Conservation (phyloP, 2,329 filamentous ascomycete genomes). For the Aureobasidium leucospermi region DNA sequence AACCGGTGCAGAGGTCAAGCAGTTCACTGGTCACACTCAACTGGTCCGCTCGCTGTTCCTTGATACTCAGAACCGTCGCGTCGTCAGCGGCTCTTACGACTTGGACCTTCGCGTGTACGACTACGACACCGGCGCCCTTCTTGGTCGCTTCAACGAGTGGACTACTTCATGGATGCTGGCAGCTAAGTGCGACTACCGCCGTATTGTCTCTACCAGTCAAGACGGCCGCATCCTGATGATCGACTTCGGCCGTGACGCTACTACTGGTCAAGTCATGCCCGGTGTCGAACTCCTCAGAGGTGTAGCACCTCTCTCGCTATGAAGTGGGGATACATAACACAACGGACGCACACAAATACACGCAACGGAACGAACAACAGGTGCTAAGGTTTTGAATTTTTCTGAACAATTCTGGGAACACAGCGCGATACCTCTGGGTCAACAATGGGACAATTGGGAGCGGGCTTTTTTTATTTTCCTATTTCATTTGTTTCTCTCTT, state of each 20-base stretch:
- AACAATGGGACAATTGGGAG: not conserved
- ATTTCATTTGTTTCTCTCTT: not conserved
- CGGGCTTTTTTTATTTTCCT: not conserved
- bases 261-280: constrained; percentile 20
- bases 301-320: not conserved
- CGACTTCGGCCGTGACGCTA: constrained; percentile 62
- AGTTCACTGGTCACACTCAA: constrained; percentile 74
- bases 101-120: constrained; percentile 93
- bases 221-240: constrained; percentile 87
- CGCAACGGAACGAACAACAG: not conserved
- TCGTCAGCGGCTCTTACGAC: constrained; percentile 91
- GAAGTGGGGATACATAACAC: not conserved
- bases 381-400: not conserved
- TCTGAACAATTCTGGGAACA: not conserved
- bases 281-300: constrained; percentile 16
- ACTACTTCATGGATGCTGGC: constrained; percentile 95
- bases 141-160: constrained; percentile 87
- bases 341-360: not conserved
- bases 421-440: constrained; percentile 2
- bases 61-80: constrained; percentile 75
- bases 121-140: constrained; percentile 67
- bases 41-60: constrained; percentile 87
- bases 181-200: constrained; percentile 89
- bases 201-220: constrained; percentile 91
- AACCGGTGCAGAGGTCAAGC: constrained; percentile 73